Base-by-base conservation (phyloP, 495 filamentous ascomycete species). In the Rhypophila decipiens region DNA sequence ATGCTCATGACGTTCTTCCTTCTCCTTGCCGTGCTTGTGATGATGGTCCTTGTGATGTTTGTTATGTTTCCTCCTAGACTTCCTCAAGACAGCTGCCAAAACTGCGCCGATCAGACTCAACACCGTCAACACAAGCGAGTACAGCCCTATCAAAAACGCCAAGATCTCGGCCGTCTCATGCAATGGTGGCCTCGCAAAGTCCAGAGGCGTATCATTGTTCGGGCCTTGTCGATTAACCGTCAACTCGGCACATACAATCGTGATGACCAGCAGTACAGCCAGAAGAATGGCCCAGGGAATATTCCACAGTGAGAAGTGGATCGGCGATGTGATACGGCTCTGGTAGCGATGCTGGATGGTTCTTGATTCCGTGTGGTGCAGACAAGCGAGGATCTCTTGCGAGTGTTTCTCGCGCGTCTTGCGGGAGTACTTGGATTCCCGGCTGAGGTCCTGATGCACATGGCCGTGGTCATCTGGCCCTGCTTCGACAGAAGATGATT, bases 141-240 rank as follows among this genome's bases (percentile, higher is more conserved):
- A 60, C 41, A 63, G 15, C n/a, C 57, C 60, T 15, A 63, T 50
- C 33, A 63, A 31, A 12, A 60, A 52, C 0, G 47, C 60, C 44
- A 63, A 22, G 37, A 63, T 57, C 52, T 60, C 60, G 5, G 60
- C 37, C 12, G 60, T 63, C 52, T 63, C 57, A 22, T 56, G 60
- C 4, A 63, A 44, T 17, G 57, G 54, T 17, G 57, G 49, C 21
- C 60, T 23, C 1, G 51, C 57, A 48, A 59, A 63, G 47, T 63
- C 59, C 19, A 63, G 24, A 5, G 56, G 51, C 4, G 39, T 23
- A 15, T 58, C 44, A 33, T 61, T 61, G n/a, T 42, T 27, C 20
- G 52, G 52, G 8, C 58, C 58, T 34, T 61, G 55, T 13, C 56
- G 11, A 11, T 24, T 18, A 18, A 59, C 42, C 5, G 59, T 63